Conservation (phyloP, 352 stramenopile species). For the Globisporangium polare region DNA sequence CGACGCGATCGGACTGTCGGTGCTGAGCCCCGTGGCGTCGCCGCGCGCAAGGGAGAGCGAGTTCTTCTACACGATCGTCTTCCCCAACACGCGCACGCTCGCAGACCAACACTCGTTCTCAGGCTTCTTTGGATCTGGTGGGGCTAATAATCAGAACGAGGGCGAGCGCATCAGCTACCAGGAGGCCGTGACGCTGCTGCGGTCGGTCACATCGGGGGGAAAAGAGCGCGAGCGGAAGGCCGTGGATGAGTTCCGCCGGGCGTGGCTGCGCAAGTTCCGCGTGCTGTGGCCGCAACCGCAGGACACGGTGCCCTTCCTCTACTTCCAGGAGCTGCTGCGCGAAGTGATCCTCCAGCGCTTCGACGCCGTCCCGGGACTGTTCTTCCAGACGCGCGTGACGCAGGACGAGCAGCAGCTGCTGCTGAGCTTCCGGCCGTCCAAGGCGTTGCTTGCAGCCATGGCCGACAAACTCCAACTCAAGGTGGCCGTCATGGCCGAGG, state of each 20-base stretch:
- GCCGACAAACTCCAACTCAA: slow-evolving; percentile 40
- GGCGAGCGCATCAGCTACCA: slow-evolving; percentile 42
- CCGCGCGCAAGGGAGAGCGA: slow-evolving; percentile 35
- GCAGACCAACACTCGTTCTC: not conserved
- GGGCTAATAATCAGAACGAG: not conserved
- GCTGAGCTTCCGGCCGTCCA: slow-evolving; percentile 51
- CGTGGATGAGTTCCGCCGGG: slow-evolving; percentile 41
- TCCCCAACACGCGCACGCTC: slow-evolving; percentile 35
- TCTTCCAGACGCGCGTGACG: slow-evolving; percentile 26
- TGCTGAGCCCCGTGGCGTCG: slow-evolving; percentile 42
- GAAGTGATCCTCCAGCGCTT: slow-evolving; percentile 68
- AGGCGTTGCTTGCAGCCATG: slow-evolving; percentile 34
- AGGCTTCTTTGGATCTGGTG: not conserved
- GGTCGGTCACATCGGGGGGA: slow-evolving; percentile 42
- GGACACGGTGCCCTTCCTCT: slow-evolving; percentile 48
- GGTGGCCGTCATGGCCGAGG: slow-evolving; percentile 42
- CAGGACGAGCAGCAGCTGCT: slow-evolving; percentile 26
- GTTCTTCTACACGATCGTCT: slow-evolving; percentile 77
- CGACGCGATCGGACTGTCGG: slow-evolving; percentile 35
- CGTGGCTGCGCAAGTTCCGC: slow-evolving; percentile 73
- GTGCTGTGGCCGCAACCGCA: slow-evolving; percentile 30
- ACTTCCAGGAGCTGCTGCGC: slow-evolving; percentile 64
- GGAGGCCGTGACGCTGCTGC: slow-evolving; percentile 45
- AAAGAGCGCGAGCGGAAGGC: slow-evolving; percentile 34
- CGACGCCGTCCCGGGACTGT: slow-evolving; percentile 40